A percentile compares a stretch with the other conserved stretches of the same genome.
Conservation (phyloP, 2,329 filamentous ascomycete genomes). For the Fusarium illudens region DNA sequence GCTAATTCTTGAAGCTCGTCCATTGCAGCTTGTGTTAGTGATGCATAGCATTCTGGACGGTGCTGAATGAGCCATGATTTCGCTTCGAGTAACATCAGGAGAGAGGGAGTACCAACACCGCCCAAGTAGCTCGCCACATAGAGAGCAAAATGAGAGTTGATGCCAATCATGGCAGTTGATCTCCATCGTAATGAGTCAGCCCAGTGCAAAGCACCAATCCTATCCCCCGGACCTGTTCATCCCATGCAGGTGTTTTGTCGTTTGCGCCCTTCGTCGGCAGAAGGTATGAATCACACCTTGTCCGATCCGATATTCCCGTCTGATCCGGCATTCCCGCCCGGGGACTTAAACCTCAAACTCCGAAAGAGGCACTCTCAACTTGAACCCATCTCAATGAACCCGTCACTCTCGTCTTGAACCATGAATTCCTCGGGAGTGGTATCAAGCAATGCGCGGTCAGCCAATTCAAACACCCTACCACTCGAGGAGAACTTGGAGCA, state of each 20-base stretch:
- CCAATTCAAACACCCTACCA: no score
- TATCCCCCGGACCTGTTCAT: no score
- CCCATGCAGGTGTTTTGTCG: no score
- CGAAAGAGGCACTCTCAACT: neutral
- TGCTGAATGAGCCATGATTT: neutral
- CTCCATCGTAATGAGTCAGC: neutral
- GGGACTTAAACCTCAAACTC: neutral
- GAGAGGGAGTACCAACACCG: neutral
- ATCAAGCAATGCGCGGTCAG: neutral
- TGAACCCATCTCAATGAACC: neutral
- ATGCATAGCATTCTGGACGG: neutral
- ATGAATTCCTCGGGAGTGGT: neutral
- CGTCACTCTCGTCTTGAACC: no score
- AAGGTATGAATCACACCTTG: neutral
- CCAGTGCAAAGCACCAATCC: neutral
- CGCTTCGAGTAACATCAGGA: neutral
- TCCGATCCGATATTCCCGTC: neutral
- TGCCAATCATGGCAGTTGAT: neutral
- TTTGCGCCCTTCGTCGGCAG: neutral
- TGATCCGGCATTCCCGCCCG: neutral
- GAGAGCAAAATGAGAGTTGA: neutral
- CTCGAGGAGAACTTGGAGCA: neutral
- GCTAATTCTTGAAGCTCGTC: neutral
- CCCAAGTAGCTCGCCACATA: neutral
- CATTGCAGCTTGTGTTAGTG: neutral